Evolutionary conservation across 2,329 filamentous ascomycete species (phyloP).

Genomic region (Diplodia scrobiculata): DNA sequence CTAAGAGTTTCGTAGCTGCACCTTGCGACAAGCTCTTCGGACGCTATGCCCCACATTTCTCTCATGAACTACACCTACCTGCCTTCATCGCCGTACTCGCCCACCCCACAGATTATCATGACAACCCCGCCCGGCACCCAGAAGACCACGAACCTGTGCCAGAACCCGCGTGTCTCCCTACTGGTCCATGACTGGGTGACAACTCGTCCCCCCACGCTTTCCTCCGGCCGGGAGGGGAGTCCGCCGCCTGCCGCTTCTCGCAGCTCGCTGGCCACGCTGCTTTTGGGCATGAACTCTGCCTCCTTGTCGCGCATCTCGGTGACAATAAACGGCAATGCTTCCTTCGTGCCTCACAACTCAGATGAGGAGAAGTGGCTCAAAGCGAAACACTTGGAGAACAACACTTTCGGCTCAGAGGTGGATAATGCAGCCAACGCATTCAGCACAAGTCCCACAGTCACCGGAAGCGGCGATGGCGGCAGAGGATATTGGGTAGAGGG

Average conservation of each 20-base stretch:
- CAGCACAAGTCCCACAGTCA: constrained; percentile 42
- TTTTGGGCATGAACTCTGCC: constrained; percentile 88
- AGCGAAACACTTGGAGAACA: constrained; percentile 83
- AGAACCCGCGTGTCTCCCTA: constrained; percentile 84
- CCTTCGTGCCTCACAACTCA: constrained; percentile 69
- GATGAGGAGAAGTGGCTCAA: constrained; percentile 85
- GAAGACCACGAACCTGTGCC: constrained; percentile 77
- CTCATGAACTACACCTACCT: constrained; percentile 99
- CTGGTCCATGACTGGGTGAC: constrained; percentile 99
- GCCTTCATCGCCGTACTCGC: constrained; percentile 68
- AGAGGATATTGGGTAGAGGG: constrained; percentile 72
- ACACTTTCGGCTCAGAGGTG: constrained; percentile 69
- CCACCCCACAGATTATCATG: constrained; percentile 74
- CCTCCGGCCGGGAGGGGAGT: constrained; percentile 58
- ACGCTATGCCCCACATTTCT: constrained; percentile 84
- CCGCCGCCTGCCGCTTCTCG: constrained; percentile 60
- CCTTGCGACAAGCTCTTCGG: constrained; percentile 85
- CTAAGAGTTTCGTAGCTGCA: constrained; percentile 68
- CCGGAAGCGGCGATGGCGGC: constrained; percentile 50
- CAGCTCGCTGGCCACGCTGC: constrained; percentile 76
- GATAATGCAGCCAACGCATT: constrained; percentile 32
- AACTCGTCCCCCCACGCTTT: constrained; percentile 79
- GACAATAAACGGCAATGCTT: constrained; percentile 87
- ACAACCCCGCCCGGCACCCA: constrained; percentile 79
- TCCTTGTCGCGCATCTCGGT: constrained; percentile 86